Base-by-base conservation (phyloP, 176 grass and related monocot species). In the Guadua angustifolia region DNA sequence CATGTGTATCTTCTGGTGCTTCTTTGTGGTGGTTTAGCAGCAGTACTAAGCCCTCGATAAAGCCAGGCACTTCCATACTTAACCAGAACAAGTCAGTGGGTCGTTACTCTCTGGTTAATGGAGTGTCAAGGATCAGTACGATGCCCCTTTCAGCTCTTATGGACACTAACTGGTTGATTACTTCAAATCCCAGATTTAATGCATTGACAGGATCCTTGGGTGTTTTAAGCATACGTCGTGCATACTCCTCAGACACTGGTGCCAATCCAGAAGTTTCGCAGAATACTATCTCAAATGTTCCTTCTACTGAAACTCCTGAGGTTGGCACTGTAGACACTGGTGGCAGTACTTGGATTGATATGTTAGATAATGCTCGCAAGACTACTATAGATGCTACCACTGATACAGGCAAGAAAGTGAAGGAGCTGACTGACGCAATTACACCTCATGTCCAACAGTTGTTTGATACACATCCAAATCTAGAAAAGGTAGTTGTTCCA, bases 401-500 rank as follows among this genome's bases (percentile, higher is more conserved):
- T 86, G 71, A 66, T 66, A 73, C 90, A 47, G 82, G 85, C 74
- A 92, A 80, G 72, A 98, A 95, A 84, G 63, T 87, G 14, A 89
- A 92, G 73, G 93, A 98, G 39, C 67, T 94, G 82, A 88, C 66
- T 36, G 87, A 95, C 85, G 55, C 86, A 21, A 35, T 92, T 40
- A 77, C 65, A 63, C 93, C 93, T 74, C 87, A 95, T 80, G 75
- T 92, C 33, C 91, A 98, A 39, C 80, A 92, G 59, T 76, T 89
- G 35, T 89, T 94, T 87, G 88, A 90, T 77, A 60, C 89, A 71
- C 24, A 98, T 86, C 96, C 93, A 80, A 89, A 94, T 73, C 86
- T 94, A 55, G 89, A 95, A 57, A 90, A 98, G 84, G 83, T 95
- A 47, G 72, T 98, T 83, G 78, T 95, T 87, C 91, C 96, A 59